Evolutionary conservation across 768 basidiomycete genomes (phyloP), one percentile per base, ranked within the genome.

Genomic region (Rhizopogon sp.): DNA sequence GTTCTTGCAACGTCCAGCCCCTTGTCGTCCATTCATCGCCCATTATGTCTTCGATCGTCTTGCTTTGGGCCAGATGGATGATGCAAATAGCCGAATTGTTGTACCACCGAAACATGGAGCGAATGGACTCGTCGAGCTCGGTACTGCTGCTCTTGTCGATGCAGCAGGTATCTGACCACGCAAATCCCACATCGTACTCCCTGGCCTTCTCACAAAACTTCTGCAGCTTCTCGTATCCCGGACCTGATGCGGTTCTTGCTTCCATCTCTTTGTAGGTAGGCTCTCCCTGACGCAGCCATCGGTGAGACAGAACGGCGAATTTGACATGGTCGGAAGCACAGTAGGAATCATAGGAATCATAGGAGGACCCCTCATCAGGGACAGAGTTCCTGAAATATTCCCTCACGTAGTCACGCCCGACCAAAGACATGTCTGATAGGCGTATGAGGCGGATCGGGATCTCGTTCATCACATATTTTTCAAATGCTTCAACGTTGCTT

Each of bases 41-140:
- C 22, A 25, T 20, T 17, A 58, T 57, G 40, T 62, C 58, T 5
- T 39, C 41, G 11, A 57, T 28, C 13, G 58, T 17, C 29, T 13
- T 44, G 17, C 63, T 55, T 35, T 56, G 8, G 3, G 61, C 54
- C 2, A 68, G 50, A 50, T 66, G 59, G 13, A 59, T 60, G 50
- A 63, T 53, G 54, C 66, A 67, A 13, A 68, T 53, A 6, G 58
- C 31, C 9, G 67, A 56, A 13, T 58, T 56, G 1, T 53, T 52
- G 43, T 68, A 68, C 67, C 65, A 68, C 16, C 57, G 37, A 44
- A 65, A 68, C 66, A 68, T 68, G 0, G 66, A 64, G 3, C 60
- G 61, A 49, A 68, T 66, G 14, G 65, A 63, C 28, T 68, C 67
- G 17, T 63, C 64, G 16, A 68, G 54, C 42, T 68, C 25, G 25